Base-by-base conservation (phyloP, 2,329 filamentous ascomycete genomes). In the Aspergillus sp. region DNA sequence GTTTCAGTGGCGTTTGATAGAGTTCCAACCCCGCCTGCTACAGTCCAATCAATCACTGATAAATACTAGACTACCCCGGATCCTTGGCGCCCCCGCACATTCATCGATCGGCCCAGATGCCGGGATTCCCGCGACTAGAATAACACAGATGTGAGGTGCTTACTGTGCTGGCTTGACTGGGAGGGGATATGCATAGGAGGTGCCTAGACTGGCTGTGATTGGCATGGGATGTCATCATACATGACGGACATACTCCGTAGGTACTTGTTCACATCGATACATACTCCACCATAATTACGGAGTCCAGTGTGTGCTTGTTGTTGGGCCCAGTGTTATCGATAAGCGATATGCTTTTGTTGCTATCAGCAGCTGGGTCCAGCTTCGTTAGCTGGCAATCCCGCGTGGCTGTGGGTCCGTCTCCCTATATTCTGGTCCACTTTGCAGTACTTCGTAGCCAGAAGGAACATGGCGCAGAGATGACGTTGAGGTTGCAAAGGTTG, bases 81-180 rank as follows among this genome's bases (percentile, higher is more conserved):
- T 53, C 46, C 51, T 53, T 53, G 46, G 51, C 51, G 45, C 13
- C 50, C 50, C 50, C 50, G 50, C 51, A 42, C 46, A 48, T 22
- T 41, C 14, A 9, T 13, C 40, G 22, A 3, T 42, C 16, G 26
- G 26, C 9, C 26, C 9, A 30, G 26, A 30, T 13, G 16, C 19
- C 19, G 19, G n/a, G 7, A 17, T 9, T 38, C 16, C 16, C 35
- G 35, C 40, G 40, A 42, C 40, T 17, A 42, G 16, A 42, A 42
- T 42, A 42, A 17, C 13, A 4, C 35, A n/a, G 16, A n/a, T n/a
- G 16, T 6, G 16, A 38, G 16, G 35, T 9, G 35, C 14, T 38
- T 9, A 16, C 14, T 16, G 35, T 7, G 35, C 35, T 38, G 9
- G 22, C 22, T 22, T 22, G 22, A 22, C 5, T 22, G 35, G 35